These are phyloP conservation scores for Avena atlantica DNA, from an alignment of 176 grass and related monocot genomes.

Conservation along the genomic window DNA sequence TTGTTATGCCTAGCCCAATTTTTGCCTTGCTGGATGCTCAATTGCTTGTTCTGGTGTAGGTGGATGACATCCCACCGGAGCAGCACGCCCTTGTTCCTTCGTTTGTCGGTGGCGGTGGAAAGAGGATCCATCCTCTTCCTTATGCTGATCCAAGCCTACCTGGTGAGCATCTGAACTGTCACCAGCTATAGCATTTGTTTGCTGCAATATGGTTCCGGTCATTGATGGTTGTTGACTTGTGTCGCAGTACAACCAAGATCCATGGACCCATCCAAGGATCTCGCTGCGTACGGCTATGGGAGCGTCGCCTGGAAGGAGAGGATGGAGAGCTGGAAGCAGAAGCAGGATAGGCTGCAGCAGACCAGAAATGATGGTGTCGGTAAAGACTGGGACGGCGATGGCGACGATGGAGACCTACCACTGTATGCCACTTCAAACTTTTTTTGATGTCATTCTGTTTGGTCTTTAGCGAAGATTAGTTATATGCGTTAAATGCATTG, in stretches of 20 bases:
- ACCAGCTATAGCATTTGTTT: not conserved
- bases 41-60: conserved; percentile 35
- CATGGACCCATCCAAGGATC: conserved; percentile 87
- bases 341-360: conserved; percentile 76
- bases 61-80: conserved; percentile 84
- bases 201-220: not conserved
- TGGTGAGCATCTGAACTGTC: conserved; percentile 41
- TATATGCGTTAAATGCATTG: not conserved
- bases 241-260: conserved; percentile 77
- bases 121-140: conserved; percentile 85
- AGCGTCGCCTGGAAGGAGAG: conserved; percentile 92
- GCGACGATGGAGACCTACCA: conserved; percentile 77
- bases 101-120: conserved; percentile 75
- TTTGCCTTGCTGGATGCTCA: not conserved
- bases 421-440: conserved; percentile 54
- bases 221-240: not conserved
- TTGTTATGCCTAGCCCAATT: not conserved
- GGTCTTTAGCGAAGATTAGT: not conserved
- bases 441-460: conserved; percentile 19
- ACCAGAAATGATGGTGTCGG: conserved; percentile 52
- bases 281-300: conserved; percentile 79
- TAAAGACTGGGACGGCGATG: conserved; percentile 67
- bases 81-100: conserved; percentile 83
- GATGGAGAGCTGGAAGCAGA: conserved; percentile 92
- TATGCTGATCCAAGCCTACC: conserved; percentile 69